Conservation (phyloP, 2,329 filamentous ascomycete genomes). For the Fusarium marasasianum region DNA sequence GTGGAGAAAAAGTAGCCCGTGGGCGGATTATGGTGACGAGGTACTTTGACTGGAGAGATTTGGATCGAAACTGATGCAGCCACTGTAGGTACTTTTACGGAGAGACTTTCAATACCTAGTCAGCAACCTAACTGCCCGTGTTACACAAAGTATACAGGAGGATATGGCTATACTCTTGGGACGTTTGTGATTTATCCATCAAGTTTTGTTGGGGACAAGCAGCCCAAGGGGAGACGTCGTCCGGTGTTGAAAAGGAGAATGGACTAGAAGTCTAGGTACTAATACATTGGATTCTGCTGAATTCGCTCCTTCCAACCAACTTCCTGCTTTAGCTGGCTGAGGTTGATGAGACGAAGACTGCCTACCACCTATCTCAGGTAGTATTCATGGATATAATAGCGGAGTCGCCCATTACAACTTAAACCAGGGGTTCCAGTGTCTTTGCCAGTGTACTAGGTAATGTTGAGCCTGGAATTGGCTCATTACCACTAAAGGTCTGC, state of each 20-base stretch:
- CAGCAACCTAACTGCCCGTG: not conserved
- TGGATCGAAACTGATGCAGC: slow-evolving; percentile 13
- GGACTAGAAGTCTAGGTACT: not conserved
- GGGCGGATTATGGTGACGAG: slow-evolving; percentile 7
- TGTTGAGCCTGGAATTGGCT: not conserved
- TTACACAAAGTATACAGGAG: not conserved
- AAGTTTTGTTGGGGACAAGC: not conserved
- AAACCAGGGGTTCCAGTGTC: not conserved
- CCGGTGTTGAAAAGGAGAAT: not conserved
- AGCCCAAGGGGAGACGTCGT: not conserved
- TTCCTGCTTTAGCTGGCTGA: not conserved
- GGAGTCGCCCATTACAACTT: not conserved
- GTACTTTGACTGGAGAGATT: slow-evolving; percentile 19
- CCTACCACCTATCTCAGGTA: not conserved
- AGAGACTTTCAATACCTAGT: slow-evolving; percentile 16
- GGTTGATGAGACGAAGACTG: not conserved
- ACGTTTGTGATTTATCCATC: not conserved
- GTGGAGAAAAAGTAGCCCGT: slow-evolving; percentile 21
- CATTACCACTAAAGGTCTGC: not conserved
- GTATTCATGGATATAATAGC: not conserved
- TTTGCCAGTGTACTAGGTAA: not conserved
- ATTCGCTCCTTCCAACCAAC: not conserved
- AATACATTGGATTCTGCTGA: not conserved
- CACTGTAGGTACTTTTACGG: slow-evolving; percentile 3
- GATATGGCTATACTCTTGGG: not conserved